Evolutionary conservation across 192 early-diverging fungal species (phyloP), one percentile per base, ranked within the genome.

Genomic region (Diversispora epigaea): DNA sequence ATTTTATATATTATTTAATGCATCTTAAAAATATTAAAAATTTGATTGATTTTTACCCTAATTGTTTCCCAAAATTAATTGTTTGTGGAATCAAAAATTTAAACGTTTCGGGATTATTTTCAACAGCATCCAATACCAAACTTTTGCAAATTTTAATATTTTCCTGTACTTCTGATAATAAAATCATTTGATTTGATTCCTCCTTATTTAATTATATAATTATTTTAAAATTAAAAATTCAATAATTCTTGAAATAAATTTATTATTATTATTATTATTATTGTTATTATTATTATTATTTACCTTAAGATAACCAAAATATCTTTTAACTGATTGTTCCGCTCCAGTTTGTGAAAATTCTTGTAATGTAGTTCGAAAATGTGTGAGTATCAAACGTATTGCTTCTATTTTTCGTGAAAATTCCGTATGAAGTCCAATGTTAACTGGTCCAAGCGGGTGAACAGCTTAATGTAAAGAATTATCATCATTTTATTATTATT

Each of bases 401-500:
- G 39, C 0, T 15, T 12, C n/a, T 14, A 73, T 73, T n/a, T 62
- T 73, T 25, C 61, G 49, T 41, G 55, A 44, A 61, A 73, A 61
- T 61, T 73, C 71, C n/a, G 40, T 32, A 12, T n/a, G 10, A 43
- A 62, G 15, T 8, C 44, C 22, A 15, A 73, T 25, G 22, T 73
- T 61, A 22, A 73, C 57, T 21, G 71, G 71, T 6, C 71, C 71
- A 50, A 73, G 55, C 40, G 71, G 44, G 39, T 73, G 71, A 22
- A 73, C 45, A 12, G 54, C 71, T 73, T 7, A 39, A 12, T 3
- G 12, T 39, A 19, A 71, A 46, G 11, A 9, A 10, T 41, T 54
- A 15, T 41, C 43, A 58, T 11, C 10, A 10, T 4, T 21, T 14
- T 55, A 71, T 14, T 44, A 11, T 71, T 9, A 17, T 1, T 17